Conservation (phyloP, 2,329 filamentous ascomycete species). For the Arthrobotrys sinensis region DNA sequence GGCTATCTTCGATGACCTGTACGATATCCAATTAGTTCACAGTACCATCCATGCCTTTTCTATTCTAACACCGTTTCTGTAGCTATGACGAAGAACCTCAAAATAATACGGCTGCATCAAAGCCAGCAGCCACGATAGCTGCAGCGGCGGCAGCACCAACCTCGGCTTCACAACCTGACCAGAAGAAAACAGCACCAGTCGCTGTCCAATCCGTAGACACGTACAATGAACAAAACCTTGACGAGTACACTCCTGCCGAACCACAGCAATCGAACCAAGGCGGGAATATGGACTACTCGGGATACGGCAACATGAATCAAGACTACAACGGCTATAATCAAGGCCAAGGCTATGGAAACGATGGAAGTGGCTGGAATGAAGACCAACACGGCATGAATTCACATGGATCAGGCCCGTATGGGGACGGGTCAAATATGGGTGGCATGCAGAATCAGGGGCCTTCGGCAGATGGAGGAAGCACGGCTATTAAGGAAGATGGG, state of each 20-base stretch:
- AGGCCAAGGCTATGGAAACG: constrained; percentile 45
- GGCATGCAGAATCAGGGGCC: constrained; percentile 62
- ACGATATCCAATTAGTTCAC: constrained; percentile 68
- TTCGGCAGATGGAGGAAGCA: constrained; percentile 69
- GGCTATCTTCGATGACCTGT: constrained; percentile 97
- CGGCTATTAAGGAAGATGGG: constrained; percentile 91
- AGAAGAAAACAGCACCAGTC: constrained; percentile 31
- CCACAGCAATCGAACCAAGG: constrained; percentile 44
- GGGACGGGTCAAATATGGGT: constrained; percentile 61
- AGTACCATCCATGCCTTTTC: background rate
- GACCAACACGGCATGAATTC: constrained; percentile 56
- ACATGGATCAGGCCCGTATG: constrained; percentile 61
- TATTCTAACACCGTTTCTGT: constrained; percentile 21
- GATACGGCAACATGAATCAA: constrained; percentile 55
- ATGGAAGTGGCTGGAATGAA: constrained; percentile 46
- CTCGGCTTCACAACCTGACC: constrained; percentile 36
- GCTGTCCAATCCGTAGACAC: constrained; percentile 16
- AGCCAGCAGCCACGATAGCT: constrained; percentile 21
- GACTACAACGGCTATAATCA: constrained; percentile 52
- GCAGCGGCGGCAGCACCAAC: constrained; percentile 13
- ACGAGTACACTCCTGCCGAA: constrained; percentile 57
- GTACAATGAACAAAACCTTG: constrained; percentile 24
- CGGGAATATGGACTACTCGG: constrained; percentile 45
- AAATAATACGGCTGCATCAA: constrained; percentile 21
- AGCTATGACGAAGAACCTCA: constrained; percentile 63